phyloP scores from a whole-genome alignment of 2,329 filamentous ascomycete genomes.

The Zymoseptoria tritici region DNA sequence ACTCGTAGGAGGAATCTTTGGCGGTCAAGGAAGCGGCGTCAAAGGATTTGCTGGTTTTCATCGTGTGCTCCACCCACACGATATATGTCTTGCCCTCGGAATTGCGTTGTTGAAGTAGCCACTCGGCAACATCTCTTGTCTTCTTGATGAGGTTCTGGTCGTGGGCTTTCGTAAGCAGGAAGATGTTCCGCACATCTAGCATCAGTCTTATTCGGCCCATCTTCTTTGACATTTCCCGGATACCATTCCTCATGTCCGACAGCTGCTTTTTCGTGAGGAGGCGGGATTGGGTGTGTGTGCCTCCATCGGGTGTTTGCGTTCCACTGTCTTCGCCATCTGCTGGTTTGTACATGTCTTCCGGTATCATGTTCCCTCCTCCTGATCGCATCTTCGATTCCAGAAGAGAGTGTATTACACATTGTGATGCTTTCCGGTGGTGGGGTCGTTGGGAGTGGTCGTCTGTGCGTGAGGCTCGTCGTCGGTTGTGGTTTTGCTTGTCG shows the following conservation, averaged over 20 bases:
- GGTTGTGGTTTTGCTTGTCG: slow-evolving; percentile 43
- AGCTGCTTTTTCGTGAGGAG: slow-evolving; percentile 90
- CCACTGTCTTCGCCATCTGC: slow-evolving; percentile 38
- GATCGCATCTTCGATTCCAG: slow-evolving; percentile 42
- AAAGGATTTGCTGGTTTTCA: slow-evolving; percentile 66
- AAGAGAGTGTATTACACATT: slow-evolving; percentile 56
- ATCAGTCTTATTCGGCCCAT: slow-evolving; percentile 76
- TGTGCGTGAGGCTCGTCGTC: slow-evolving; percentile 51
- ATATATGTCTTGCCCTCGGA: slow-evolving; percentile 57
- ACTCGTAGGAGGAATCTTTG: slow-evolving; percentile 48
- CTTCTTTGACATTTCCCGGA: slow-evolving; percentile 80
- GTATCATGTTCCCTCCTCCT: slow-evolving; percentile 9
- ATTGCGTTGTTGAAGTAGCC: slow-evolving; percentile 66
- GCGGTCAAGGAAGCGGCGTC: slow-evolving; percentile 61
- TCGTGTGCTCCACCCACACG: slow-evolving; percentile 70
- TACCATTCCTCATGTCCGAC: slow-evolving; percentile 94
- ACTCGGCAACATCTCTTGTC: slow-evolving; percentile 68
- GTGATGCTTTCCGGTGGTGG: slow-evolving; percentile 38
- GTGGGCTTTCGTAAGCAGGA: slow-evolving; percentile 86
- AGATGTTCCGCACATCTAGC: slow-evolving; percentile 73
- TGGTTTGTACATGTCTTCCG: slow-evolving; percentile 26
- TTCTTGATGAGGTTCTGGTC: slow-evolving; percentile 72
- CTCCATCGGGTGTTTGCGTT: slow-evolving; percentile 25
- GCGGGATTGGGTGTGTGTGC: slow-evolving; percentile 51
- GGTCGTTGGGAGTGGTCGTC: slow-evolving; percentile 28